phyloP scores from a whole-genome alignment of 179 eudicot species.

The Camellia oleifera region DNA sequence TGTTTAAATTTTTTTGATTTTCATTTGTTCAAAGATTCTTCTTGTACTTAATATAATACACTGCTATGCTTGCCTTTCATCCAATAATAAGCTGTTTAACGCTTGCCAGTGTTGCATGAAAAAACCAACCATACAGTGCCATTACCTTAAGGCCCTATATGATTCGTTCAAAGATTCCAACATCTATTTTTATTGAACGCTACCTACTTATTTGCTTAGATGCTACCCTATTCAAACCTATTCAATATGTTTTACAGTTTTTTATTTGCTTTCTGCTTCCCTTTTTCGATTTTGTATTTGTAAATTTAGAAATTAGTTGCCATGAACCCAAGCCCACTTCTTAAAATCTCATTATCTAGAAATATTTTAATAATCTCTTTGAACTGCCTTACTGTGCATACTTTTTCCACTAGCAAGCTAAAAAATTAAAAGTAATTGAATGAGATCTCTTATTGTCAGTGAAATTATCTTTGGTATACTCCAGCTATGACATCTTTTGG shows the following conservation, averaged over 20 bases:
- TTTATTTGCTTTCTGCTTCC: background rate
- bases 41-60: background rate
- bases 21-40: background rate
- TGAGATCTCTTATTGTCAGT: too few species aligned
- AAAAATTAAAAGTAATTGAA: too few species aligned
- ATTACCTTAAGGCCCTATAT: background rate
- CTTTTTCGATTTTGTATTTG: background rate
- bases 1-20: too few species aligned
- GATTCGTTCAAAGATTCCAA: background rate
- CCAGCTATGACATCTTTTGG: background rate
- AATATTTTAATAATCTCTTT: too few species aligned
- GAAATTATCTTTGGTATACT: background rate
- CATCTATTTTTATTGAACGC: too few species aligned
- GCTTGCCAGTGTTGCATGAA: background rate
- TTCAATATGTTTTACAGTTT: background rate
- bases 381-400: too few species aligned
- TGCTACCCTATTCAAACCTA: background rate
- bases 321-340: too few species aligned
- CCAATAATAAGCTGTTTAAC: background rate
- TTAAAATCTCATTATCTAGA: too few species aligned
- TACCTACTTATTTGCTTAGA: too few species aligned
- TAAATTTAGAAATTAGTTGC: too few species aligned
- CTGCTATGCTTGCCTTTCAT: background rate
- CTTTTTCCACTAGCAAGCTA: too few species aligned
- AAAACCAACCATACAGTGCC: background rate